Conservation (phyloP, 768 basidiomycete species). For the Naematelia encephala region DNA sequence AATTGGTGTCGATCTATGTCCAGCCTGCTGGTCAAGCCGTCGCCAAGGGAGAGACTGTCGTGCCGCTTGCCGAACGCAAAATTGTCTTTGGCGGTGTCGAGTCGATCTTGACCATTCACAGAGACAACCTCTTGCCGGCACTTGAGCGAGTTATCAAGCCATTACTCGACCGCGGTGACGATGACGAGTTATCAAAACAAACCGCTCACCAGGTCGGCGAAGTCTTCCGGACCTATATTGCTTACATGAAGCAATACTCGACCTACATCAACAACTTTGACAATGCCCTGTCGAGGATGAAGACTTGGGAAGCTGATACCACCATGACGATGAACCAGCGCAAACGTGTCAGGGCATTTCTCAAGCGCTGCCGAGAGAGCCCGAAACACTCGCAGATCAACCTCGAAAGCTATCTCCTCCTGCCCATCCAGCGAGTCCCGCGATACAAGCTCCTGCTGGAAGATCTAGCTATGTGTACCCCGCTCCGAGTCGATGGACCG, state of each 20-base stretch:
- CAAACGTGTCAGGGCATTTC: slow-evolving; percentile 80
- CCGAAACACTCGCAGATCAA: slow-evolving; percentile 91
- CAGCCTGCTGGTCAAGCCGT: slow-evolving; percentile 72
- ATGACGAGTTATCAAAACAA: slow-evolving; percentile 66
- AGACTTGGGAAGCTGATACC: slow-evolving; percentile 63
- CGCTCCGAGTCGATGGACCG: slow-evolving; percentile 65
- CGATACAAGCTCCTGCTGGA: slow-evolving; percentile 91
- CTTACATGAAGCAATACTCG: slow-evolving; percentile 98
- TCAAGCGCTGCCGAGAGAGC: slow-evolving; percentile 77
- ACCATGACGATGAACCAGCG: slow-evolving; percentile 64
- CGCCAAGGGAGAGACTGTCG: slow-evolving; percentile 73
- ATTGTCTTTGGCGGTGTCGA: slow-evolving; percentile 90
- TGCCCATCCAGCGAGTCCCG: slow-evolving; percentile 94
- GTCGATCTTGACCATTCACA: slow-evolving; percentile 84
- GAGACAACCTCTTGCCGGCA: slow-evolving; percentile 85
- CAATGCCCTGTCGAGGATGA: slow-evolving; percentile 80
- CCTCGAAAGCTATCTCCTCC: slow-evolving; percentile 84
- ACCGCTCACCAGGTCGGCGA: slow-evolving; percentile 79
- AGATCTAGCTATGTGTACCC: slow-evolving; percentile 77
- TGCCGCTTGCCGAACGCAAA: slow-evolving; percentile 80
- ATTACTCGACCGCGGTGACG: slow-evolving; percentile 61
- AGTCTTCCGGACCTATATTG: slow-evolving; percentile 88
- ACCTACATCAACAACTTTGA: slow-evolving; percentile 99
- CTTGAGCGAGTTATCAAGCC: slow-evolving; percentile 73
- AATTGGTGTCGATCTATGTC: slow-evolving; percentile 92